These are phyloP conservation scores for Venturia nashicola DNA, from an alignment of 2,329 filamentous ascomycete genomes.

Conservation along the genomic window DNA sequence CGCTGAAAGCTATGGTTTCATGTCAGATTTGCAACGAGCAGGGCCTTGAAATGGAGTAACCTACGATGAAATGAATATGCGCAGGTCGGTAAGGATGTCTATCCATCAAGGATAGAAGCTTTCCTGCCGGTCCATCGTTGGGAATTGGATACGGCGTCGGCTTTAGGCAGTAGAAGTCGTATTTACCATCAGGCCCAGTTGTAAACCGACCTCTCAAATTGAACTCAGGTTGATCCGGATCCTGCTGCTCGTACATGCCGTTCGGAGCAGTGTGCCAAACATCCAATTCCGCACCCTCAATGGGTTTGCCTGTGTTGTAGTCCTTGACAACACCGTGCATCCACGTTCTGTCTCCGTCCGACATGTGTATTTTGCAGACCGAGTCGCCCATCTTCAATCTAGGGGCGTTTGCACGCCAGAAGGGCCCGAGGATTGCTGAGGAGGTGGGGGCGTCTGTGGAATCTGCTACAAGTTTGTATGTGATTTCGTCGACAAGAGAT, in stretches of 20 bases:
- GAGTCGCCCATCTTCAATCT: conserved; percentile 54
- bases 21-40: neutral
- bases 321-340: conserved; percentile 53
- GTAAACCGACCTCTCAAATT: conserved; percentile 63
- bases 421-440: conserved; percentile 72
- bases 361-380: conserved; percentile 40
- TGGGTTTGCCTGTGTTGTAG: conserved; percentile 48
- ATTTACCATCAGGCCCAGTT: conserved; percentile 53
- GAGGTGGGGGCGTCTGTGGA: conserved; percentile 45
- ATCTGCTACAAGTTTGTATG: conserved; percentile 49
- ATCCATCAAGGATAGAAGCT: conserved; percentile 45
- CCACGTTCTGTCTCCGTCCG: conserved; percentile 39
- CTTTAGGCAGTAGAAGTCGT: conserved; percentile 33
- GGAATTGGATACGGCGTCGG: conserved; percentile 41
- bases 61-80: conserved; percentile 50
- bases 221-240: conserved; percentile 55
- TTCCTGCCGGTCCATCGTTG: conserved; percentile 46
- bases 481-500: conserved; percentile 65
- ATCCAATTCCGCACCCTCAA: conserved; percentile 56
- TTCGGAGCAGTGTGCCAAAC: conserved; percentile 75
- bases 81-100: conserved; percentile 50
- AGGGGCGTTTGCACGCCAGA: conserved; percentile 67
- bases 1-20: conserved; percentile 32
- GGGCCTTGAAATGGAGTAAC: conserved; percentile 11
- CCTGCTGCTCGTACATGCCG: conserved; percentile 56